Evolutionary conservation across 2,329 filamentous ascomycete species (phyloP).

Genomic region (Cordyceps fumosorosea): DNA sequence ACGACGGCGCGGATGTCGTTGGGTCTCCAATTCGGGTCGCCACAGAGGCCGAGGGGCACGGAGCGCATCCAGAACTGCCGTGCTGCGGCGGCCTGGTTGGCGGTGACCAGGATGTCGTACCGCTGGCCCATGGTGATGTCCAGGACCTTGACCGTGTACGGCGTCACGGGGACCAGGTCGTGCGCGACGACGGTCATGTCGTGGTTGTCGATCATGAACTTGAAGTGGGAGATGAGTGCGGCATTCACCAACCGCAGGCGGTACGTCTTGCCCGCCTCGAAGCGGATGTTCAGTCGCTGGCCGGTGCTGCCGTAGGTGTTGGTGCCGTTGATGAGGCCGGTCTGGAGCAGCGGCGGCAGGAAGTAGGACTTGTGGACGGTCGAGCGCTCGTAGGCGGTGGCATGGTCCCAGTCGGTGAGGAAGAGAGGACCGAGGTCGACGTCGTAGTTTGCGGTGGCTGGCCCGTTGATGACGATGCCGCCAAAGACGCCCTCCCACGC

Average conservation of each 20-base stretch:
- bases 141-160: conserved; percentile 35
- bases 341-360: neutral
- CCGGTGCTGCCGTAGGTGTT: conserved; percentile 19
- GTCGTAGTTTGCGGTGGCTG: conserved; percentile 53
- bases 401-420: conserved; percentile 53
- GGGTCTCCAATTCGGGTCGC: neutral
- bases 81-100: neutral
- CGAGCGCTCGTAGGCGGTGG: neutral
- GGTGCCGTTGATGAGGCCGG: neutral
- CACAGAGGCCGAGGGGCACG: neutral
- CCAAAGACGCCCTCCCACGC: conserved; percentile 45
- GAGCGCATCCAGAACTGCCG: neutral
- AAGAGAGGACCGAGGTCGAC: conserved; percentile 55
- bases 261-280: conserved; percentile 37
- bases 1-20: neutral
- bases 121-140: neutral
- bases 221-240: conserved; percentile 37
- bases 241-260: conserved; percentile 43
- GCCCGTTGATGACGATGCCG: conserved; percentile 55
- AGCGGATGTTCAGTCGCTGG: conserved; percentile 29
- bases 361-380: neutral
- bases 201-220: conserved; percentile 51
- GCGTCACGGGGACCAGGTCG: conserved; percentile 45
- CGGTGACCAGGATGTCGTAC: neutral
- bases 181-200: conserved; percentile 48